Base-by-base conservation (phyloP, 345 rosid species). In the Sonneratia caseolaris region DNA sequence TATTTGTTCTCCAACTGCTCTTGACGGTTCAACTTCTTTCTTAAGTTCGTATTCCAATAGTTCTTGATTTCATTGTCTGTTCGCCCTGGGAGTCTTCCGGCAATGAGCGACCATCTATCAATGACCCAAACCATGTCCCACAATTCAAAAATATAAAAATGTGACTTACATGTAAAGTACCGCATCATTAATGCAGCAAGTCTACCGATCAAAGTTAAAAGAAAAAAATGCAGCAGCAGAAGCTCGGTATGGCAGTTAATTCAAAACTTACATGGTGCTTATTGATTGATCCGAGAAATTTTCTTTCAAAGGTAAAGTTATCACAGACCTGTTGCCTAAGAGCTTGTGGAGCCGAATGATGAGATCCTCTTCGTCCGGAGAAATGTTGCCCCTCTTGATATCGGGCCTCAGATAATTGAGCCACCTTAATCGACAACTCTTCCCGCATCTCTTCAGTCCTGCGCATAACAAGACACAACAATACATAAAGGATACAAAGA, bases 21-120 rank as follows among this genome's bases (percentile, higher is more conserved):
- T 70, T 27, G 62, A 12, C 57, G 71, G 51, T 4, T 73, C 79
- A 35, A 49, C 79, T 74, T 80, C 77, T 79, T 80, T 32, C 74
- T 67, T 14, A 80, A 59, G 59, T 66, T 76, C 13, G 87, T 81
- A 76, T 84, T 84, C 84, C 85, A 84, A 32, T 84, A 84, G 37
- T 81, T 83, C 70, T 83, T 83, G 40, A 83, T 78, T 80, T 83
- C 86, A 80, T 83, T 83, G 82, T 83, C 86, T 80, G 83, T 83
- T 69, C 86, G 74, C 55, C 86, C 86, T 27, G 86, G 86, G 56
- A 83, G 73, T 68, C 87, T 76, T 66, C 87, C 81, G 1, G 86
- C 86, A 57, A 78, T 78, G 9, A 81, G 71, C 38, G 81, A 81
- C 84, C 84, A 81, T 57, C 84, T 81, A 69, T 22, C 68, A 57